Conservation (phyloP, 2,329 filamentous ascomycete genomes). For the Cytospora piceicola region DNA sequence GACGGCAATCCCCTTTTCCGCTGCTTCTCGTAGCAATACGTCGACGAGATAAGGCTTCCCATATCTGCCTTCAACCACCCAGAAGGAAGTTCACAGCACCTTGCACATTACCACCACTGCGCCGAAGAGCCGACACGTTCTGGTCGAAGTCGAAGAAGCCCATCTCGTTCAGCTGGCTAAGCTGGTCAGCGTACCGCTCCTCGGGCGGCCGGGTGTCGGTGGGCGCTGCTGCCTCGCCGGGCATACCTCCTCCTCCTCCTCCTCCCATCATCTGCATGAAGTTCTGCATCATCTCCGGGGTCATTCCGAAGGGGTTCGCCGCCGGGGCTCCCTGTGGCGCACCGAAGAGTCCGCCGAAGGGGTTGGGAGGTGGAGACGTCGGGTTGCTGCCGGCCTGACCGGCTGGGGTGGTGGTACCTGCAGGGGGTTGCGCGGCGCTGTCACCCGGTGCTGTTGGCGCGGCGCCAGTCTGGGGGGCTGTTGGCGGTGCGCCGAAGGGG, state of each 20-base stretch:
- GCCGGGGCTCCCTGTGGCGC: slow-evolving; percentile 41
- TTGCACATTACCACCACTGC: slow-evolving; percentile 91
- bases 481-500: slow-evolving; percentile 43
- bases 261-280: slow-evolving; percentile 56
- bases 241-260: slow-evolving; percentile 39
- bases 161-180: slow-evolving; percentile 97
- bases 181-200: slow-evolving; percentile 87
- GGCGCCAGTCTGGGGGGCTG: slow-evolving; percentile 38
- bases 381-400: slow-evolving; percentile 37
- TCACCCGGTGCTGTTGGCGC: slow-evolving; percentile 34
- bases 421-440: slow-evolving; percentile 24
- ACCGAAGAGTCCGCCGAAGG: slow-evolving; percentile 69
- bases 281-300: slow-evolving; percentile 60
- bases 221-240: slow-evolving; percentile 54
- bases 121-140: slow-evolving; percentile 84
- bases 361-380: slow-evolving; percentile 58
- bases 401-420: slow-evolving; percentile 33
- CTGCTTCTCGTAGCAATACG: slow-evolving; percentile 5
- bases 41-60: not conserved
- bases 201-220: slow-evolving; percentile 87
- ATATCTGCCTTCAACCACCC: slow-evolving; percentile 34
- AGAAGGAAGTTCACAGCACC: slow-evolving; percentile 82
- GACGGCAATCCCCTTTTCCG: not conserved
- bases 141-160: slow-evolving; percentile 96
- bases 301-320: slow-evolving; percentile 50